These are phyloP conservation scores for Phytophthora parvispora DNA, from an alignment of 352 stramenopile species.

Conservation along the genomic window DNA sequence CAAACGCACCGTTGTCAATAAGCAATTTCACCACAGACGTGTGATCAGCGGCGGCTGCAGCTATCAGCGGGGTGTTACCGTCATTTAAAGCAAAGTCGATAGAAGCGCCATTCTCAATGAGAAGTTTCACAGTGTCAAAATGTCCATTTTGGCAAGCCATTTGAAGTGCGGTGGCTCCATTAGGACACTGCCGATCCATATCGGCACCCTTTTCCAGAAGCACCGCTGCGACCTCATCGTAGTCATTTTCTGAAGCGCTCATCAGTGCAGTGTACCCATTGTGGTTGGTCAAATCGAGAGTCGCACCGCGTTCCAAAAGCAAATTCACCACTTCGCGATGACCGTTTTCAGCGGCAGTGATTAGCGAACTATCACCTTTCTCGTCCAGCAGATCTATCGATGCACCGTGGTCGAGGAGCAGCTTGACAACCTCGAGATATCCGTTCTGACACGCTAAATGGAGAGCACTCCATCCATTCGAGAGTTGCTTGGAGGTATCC, in stretches of 20 bases:
- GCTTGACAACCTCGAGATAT: not conserved
- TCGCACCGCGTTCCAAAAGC: constrained; percentile 5
- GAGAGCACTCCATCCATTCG: constrained; percentile 8
- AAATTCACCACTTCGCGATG: constrained; percentile 5
- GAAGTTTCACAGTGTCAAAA: not conserved
- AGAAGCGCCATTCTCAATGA: not conserved
- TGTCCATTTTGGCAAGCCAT: constrained; percentile 4
- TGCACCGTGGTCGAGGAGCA: constrained; percentile 7
- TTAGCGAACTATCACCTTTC: constrained; percentile 6
- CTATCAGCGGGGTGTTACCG: not conserved
- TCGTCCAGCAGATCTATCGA: constrained; percentile 1
- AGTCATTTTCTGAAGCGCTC: constrained; percentile 8
- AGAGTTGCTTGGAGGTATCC: constrained; percentile 1
- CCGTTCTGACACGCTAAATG: constrained; percentile 6
- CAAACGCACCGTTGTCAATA: not conserved
- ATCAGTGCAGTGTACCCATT: constrained; percentile 13
- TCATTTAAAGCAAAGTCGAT: not conserved
- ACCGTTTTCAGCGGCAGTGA: constrained; percentile 7
- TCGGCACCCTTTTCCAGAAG: constrained; percentile 1
- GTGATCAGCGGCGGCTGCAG: not conserved
- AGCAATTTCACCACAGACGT: constrained; percentile 2
- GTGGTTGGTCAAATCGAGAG: not conserved
- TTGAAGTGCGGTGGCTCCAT: not conserved
- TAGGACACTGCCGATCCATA: not conserved
- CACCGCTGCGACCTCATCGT: not conserved